Percentiles rank a stretch among this genome's conserved stretches.
These are phyloP conservation scores for Chamaecyparis obtusa DNA, from an alignment of 75 land plant genomes.

Conservation along the genomic window DNA sequence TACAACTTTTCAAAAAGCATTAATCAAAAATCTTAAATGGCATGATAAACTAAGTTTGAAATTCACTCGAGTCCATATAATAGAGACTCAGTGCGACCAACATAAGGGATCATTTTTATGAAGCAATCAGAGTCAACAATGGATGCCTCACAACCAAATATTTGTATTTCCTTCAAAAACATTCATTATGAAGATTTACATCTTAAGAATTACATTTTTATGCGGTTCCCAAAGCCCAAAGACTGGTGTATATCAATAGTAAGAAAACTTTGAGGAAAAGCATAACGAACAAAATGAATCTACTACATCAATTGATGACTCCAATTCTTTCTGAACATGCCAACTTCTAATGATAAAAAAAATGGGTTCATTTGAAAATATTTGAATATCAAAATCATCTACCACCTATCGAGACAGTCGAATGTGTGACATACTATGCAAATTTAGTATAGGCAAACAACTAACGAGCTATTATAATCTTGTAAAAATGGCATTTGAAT, in stretches of 20 bases:
- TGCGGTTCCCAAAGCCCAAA: not conserved
- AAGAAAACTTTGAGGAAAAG: not conserved
- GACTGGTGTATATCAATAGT: not conserved
- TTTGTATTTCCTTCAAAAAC: too few species aligned
- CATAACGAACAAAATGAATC: not conserved
- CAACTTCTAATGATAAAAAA: not conserved
- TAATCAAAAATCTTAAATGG: too few species aligned
- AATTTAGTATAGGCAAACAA: not conserved
- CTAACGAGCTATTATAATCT: not conserved
- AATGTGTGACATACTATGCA: not conserved
- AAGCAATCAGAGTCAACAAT: too few species aligned
- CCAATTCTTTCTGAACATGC: too few species aligned
- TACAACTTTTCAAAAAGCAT: too few species aligned
- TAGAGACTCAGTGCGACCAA: too few species aligned
- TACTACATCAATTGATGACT: not conserved
- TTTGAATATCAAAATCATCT: not conserved
- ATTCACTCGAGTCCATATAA: too few species aligned
- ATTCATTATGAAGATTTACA: too few species aligned
- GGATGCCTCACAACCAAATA: too few species aligned
- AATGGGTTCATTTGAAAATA: not conserved
- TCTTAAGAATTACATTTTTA: not conserved
- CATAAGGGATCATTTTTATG: too few species aligned
- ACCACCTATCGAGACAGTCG: not conserved
- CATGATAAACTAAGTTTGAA: too few species aligned
- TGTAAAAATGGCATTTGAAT: not conserved